Conservation (phyloP, 1,139 yeast species). For the Dujonia santamariae region DNA sequence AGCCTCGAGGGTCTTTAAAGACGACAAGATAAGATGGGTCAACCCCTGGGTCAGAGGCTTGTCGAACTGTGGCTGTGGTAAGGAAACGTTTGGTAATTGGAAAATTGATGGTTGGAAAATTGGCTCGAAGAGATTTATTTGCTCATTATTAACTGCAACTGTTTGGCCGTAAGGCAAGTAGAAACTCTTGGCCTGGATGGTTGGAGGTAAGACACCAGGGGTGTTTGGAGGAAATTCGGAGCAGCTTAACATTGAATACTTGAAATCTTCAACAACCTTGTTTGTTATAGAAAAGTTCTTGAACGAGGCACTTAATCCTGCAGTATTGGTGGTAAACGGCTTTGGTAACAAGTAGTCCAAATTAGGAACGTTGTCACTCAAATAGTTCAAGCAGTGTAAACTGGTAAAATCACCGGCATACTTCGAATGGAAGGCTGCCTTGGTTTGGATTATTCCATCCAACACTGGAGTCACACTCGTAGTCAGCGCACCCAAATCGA, state of each 20-base stretch:
- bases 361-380: constrained; percentile 24
- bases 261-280: constrained; percentile 48
- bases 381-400: constrained; percentile 46
- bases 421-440: constrained; percentile 57
- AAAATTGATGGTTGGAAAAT: constrained; percentile 52
- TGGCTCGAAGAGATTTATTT: constrained; percentile 47
- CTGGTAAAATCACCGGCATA: constrained; percentile 72
- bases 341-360: constrained; percentile 25
- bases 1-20: constrained; percentile 35
- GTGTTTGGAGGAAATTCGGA: constrained; percentile 23
- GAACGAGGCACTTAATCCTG: constrained; percentile 28
- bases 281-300: constrained; percentile 42
- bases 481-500: constrained; percentile 64
- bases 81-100: constrained; percentile 24
- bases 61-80: constrained; percentile 38
- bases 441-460: constrained; percentile 65
- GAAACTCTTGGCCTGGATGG: constrained; percentile 23
- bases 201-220: neutral
- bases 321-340: constrained; percentile 11
- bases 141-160: constrained; percentile 39
- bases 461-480: constrained; percentile 66
- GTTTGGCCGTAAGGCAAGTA: constrained; percentile 48
- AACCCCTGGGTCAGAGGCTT: constrained; percentile 42
- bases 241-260: constrained; percentile 35
- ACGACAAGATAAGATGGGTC: constrained; percentile 36